A percentile compares a stretch with the other conserved stretches of the same genome.
phyloP scores from a whole-genome alignment of 2,329 filamentous ascomycete species.

The Aspergillus persii region DNA sequence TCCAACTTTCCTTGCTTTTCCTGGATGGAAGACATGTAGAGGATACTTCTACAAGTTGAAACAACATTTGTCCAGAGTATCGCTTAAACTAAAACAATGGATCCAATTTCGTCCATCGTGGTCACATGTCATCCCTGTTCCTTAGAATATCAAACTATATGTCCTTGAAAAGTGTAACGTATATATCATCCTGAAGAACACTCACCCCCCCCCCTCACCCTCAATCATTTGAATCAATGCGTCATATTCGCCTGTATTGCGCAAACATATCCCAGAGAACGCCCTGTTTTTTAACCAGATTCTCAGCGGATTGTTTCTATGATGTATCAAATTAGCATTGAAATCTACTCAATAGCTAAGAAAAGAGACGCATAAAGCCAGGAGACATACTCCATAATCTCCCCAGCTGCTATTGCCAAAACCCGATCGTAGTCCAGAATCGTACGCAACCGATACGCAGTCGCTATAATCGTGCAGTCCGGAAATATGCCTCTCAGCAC shows the following conservation, averaged over 20 bases:
- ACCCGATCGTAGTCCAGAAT: slow-evolving; percentile 62
- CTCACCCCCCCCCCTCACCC: background rate
- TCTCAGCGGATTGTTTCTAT: slow-evolving; percentile 22
- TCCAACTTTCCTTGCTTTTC: no score
- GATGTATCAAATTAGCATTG: background rate
- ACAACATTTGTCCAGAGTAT: no score
- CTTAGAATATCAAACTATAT: background rate
- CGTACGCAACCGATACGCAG: slow-evolving; percentile 64
- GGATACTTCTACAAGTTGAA: no score
- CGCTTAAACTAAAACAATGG: no score
- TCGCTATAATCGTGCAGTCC: slow-evolving; percentile 61
- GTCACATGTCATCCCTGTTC: background rate
- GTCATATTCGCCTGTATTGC: slow-evolving; percentile 27
- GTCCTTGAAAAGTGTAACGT: background rate
- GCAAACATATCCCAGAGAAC: slow-evolving; percentile 27
- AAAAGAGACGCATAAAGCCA: background rate
- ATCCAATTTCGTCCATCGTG: background rate
- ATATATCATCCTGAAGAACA: background rate
- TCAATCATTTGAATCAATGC: slow-evolving; percentile 22
- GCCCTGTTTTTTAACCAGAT: slow-evolving; percentile 18
- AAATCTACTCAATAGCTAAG: no score
- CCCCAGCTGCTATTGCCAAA: slow-evolving; percentile 56
- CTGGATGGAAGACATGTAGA: no score
- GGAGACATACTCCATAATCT: slow-evolving; percentile 51
- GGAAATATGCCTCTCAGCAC: slow-evolving; percentile 54